Conservation (phyloP, 2,329 filamentous ascomycete genomes). For the Coniochaeta sp. region DNA sequence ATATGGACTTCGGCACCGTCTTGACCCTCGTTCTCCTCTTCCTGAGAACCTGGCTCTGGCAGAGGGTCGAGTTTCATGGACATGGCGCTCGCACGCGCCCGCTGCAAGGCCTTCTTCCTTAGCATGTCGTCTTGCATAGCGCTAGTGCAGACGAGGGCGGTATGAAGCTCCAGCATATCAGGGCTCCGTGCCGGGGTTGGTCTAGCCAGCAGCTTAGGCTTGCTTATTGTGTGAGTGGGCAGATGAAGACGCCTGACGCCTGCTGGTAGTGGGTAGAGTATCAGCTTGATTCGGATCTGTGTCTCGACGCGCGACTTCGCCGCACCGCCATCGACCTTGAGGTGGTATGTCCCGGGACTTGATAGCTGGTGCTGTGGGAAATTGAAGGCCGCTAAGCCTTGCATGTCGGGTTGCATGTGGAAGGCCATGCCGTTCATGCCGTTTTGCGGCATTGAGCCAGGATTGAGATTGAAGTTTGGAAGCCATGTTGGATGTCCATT, state of each 20-base stretch:
- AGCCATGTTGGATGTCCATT: background rate
- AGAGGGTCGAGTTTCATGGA: slow-evolving; percentile 16
- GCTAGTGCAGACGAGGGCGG: slow-evolving; percentile 83
- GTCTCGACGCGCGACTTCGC: slow-evolving; percentile 91
- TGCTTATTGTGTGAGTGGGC: slow-evolving; percentile 85
- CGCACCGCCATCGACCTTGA: slow-evolving; percentile 60
- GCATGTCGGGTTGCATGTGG: slow-evolving; percentile 23
- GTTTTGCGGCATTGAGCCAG: background rate
- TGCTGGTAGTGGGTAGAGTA: slow-evolving; percentile 64
- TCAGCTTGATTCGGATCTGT: slow-evolving; percentile 83
- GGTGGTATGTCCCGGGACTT: slow-evolving; percentile 13
- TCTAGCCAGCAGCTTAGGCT: slow-evolving; percentile 82
- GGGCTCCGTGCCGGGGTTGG: slow-evolving; percentile 55
- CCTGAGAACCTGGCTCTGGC: slow-evolving; percentile 32
- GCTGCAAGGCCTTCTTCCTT: slow-evolving; percentile 58
- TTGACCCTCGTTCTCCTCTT: slow-evolving; percentile 64
- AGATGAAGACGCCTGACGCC: slow-evolving; percentile 77
- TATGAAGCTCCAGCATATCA: slow-evolving; percentile 72
- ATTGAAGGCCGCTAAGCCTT: slow-evolving; percentile 4
- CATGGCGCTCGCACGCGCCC: slow-evolving; percentile 38
- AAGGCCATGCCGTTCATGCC: background rate
- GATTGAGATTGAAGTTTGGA: background rate
- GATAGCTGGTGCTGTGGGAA: background rate
- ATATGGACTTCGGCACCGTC: slow-evolving; percentile 94
- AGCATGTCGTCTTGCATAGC: slow-evolving; percentile 71